Base-by-base conservation (phyloP, 1,284 basidiomycete species). In the Microbotryum saponariae region DNA sequence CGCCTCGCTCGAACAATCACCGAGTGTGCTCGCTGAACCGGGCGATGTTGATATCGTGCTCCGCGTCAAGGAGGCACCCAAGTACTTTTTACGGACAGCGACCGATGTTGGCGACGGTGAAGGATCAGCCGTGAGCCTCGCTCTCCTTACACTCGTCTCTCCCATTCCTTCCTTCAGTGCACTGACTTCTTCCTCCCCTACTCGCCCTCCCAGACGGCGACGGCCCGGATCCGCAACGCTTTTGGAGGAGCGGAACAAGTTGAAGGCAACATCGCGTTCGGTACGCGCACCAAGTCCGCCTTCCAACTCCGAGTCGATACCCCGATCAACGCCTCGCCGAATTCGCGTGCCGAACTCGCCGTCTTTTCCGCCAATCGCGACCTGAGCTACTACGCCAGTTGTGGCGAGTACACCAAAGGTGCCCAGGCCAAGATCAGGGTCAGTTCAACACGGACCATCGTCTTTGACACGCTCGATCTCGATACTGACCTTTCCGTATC, bases 21-120 rank as follows among this genome's bases (percentile, higher is more conserved):
- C 79, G 23, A 81, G 83, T 56, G 75, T 79, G 1, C 76, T 83
- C 5, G 84, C 88, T 0, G 76, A 79, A 23, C 75, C 78, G 1
- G 82, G 84, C 44, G 90, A 91, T 69, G 84, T 97, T n/a, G 91
- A 97, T 73, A 74, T 97, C 47, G 82, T 96, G 0, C 82, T 96
- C 72, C 80, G 81, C 47, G 82, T 90, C 14, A 82, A 82, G 51
- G 92, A 96, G 74, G 83, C 83, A 56, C 85, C 89, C 1, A 78
- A 89, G 37, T 84, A 87, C 70, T 92, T 84, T 71, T 74, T 94
- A 25, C 91, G 89, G 71, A 91, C 86, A 1, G 83, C 88, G 2
- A 97, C 94, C 1, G 92, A 97, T 73, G 81, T 97, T 5, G 96
- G 96, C 10, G 91, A 96, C 61, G 88, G 88, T 56, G 94, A 97